Conservation (phyloP, 2,329 filamentous ascomycete genomes). For the Aspergillus aculeatus region DNA sequence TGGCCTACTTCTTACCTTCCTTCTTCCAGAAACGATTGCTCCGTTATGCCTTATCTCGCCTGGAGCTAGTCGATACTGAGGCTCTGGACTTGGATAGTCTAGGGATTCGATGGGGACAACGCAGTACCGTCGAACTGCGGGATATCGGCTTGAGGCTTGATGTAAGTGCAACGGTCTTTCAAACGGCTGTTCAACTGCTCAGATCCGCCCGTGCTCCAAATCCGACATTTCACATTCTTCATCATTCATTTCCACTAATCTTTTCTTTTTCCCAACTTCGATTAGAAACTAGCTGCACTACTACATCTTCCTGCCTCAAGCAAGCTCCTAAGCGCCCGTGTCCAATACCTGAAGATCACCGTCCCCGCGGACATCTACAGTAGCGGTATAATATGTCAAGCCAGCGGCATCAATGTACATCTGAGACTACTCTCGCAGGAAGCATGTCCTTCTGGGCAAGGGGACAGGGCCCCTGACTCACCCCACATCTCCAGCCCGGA, state of each 20-base stretch:
- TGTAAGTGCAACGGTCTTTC: constrained; percentile 50
- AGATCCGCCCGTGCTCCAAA: constrained; percentile 4
- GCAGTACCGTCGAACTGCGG: constrained; percentile 78
- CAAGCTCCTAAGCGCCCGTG: constrained; percentile 69
- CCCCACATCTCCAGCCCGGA: constrained; percentile 17
- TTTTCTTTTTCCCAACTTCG: constrained; percentile 11
- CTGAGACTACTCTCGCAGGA: constrained; percentile 54
- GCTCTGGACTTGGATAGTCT: constrained; percentile 82
- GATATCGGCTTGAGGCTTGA: constrained; percentile 80
- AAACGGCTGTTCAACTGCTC: constrained; percentile 7
- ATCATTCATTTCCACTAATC: constrained; percentile 15
- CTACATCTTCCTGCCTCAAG: constrained; percentile 73
- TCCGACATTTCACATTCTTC: not conserved
- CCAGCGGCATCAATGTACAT: constrained; percentile 75
- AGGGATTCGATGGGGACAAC: constrained; percentile 77
- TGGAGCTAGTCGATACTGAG: constrained; percentile 86
- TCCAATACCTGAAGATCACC: constrained; percentile 74
- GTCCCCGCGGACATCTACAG: constrained; percentile 86
- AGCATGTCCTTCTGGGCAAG: constrained; percentile 32
- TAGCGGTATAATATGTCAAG: constrained; percentile 76
- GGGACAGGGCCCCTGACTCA: constrained; percentile 29
- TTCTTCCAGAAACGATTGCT: constrained; percentile 84
- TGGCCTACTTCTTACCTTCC: constrained; percentile 74
- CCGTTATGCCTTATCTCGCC: constrained; percentile 76
- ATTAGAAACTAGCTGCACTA: constrained; percentile 73